Conservation (phyloP, 495 filamentous ascomycete genomes). For the Podospora fimiseda region DNA sequence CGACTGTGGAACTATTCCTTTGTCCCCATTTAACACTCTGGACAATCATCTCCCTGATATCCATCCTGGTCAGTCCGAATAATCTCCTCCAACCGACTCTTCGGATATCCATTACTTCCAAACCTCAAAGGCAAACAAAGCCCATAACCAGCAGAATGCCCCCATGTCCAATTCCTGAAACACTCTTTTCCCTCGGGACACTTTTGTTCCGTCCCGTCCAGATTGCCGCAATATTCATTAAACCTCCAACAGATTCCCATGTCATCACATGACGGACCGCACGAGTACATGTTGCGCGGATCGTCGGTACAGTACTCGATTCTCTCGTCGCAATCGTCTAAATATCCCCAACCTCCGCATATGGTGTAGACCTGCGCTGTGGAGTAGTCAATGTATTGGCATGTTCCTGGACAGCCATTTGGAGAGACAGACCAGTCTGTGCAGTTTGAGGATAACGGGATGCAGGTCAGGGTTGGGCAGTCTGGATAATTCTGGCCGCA, state of each 20-base stretch:
- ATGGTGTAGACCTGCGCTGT: constrained; percentile 12
- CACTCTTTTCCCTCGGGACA: constrained; percentile 10
- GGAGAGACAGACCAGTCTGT: not conserved
- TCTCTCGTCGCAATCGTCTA: constrained; percentile 15
- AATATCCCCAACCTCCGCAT: constrained; percentile 13
- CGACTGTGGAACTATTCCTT: too few relatives aligned
- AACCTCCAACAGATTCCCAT: constrained; percentile 10
- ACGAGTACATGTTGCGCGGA: constrained; percentile 1
- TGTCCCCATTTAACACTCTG: too few relatives aligned
- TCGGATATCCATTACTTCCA: constrained; percentile 13
- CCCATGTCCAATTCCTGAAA: constrained; percentile 2
- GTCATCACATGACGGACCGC: constrained; percentile 15
- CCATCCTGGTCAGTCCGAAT: constrained; percentile 7
- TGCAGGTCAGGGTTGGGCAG: constrained; percentile 14
- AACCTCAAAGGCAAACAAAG: constrained; percentile 16
- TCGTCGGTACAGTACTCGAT: constrained; percentile 10
- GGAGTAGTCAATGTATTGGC: constrained; percentile 10
- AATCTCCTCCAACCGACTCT: constrained; percentile 11
- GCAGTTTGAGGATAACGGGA: constrained; percentile 11
- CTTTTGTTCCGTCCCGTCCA: not conserved
- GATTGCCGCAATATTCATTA: constrained; percentile 8
- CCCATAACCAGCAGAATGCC: not conserved
- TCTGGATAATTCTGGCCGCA: constrained; percentile 8
- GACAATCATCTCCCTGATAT: not conserved
- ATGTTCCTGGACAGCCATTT: constrained; percentile 10